Percentiles rank a stretch among this genome's conserved stretches.
These are phyloP conservation scores for Penicillium robsamsonii DNA, from an alignment of 495 filamentous ascomycete genomes.

Conservation along the genomic window DNA sequence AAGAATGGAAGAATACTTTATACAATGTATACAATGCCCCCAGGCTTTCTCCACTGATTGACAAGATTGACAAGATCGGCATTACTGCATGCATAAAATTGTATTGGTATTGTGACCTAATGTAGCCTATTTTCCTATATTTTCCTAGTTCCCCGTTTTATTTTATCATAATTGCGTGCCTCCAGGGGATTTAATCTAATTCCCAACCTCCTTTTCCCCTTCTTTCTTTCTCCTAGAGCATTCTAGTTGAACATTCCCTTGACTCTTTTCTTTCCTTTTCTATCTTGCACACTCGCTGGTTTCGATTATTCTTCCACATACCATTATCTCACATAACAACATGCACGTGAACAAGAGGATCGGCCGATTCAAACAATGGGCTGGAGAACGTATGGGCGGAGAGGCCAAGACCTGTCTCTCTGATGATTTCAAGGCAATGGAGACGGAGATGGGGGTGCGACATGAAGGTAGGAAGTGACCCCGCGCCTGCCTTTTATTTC, in stretches of 20 bases:
- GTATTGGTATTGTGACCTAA: constrained; percentile 20
- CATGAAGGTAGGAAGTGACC: constrained; percentile 68
- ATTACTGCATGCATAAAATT: constrained; percentile 28
- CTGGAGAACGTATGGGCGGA: constrained; percentile 92
- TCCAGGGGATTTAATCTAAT: constrained; percentile 9
- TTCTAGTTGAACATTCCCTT: constrained; percentile 8
- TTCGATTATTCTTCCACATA: constrained; percentile 11
- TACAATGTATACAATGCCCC: background rate
- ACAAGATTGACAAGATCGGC: constrained; percentile 24
- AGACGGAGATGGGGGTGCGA: constrained; percentile 88
- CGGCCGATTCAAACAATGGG: constrained; percentile 98
- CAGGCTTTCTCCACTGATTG: constrained; percentile 9
- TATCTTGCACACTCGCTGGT: constrained; percentile 8
- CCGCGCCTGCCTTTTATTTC: background rate
- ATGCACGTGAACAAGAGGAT: constrained; percentile 98
- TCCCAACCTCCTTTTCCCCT: constrained; percentile 15
- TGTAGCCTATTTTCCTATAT: background rate
- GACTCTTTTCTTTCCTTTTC: background rate
- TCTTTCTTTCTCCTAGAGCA: constrained; percentile 13
- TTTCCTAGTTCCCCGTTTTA: background rate
- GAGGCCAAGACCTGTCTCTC: constrained; percentile 86
- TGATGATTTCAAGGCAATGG: constrained; percentile 90
- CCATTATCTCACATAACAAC: constrained; percentile 18
- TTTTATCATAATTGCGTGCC: constrained; percentile 16
- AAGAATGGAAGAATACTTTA: too few relatives aligned